Conservation (phyloP, 495 filamentous ascomycete genomes). For the Bacidia rubella region DNA sequence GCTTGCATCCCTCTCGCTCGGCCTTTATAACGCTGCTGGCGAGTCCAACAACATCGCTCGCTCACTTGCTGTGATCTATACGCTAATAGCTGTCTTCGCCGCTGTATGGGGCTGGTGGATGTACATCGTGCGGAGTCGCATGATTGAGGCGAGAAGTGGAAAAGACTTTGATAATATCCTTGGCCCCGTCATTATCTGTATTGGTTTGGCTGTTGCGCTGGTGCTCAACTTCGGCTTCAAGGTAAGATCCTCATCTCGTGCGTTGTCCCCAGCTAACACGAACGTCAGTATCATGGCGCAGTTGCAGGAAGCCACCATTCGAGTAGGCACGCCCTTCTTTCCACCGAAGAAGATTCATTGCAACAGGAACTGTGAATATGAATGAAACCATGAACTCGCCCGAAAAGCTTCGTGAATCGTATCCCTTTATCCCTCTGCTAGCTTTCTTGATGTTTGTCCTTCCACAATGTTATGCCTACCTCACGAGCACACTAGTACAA, state of each 20-base stretch:
- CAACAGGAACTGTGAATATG: background rate
- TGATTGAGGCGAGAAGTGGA: conserved; percentile 75
- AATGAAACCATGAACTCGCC: background rate
- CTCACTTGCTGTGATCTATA: conserved; percentile 66
- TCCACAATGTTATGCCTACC: too few relatives aligned
- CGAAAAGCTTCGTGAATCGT: background rate
- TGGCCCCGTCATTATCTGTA: conserved; percentile 72
- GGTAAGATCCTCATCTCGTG: conserved; percentile 1
- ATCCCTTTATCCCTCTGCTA: too few relatives aligned
- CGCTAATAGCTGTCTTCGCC: conserved; percentile 65
- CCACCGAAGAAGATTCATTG: background rate
- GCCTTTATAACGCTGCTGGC: conserved; percentile 76
- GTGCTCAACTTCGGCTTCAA: conserved; percentile 83
- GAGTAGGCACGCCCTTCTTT: background rate
- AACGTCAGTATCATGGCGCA: background rate
- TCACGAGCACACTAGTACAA: too few relatives aligned
- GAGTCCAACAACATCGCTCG: conserved; percentile 56
- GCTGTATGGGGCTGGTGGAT: conserved; percentile 79
- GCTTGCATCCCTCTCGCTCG: conserved; percentile 67
- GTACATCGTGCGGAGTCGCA: conserved; percentile 55
- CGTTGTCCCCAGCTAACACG: background rate
- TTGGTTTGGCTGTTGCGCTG: conserved; percentile 64
- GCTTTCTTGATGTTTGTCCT: too few relatives aligned
- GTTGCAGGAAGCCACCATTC: background rate
- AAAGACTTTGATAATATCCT: conserved; percentile 81